phyloP scores from a whole-genome alignment of 352 stramenopile species.

The Phytopythium cucurbitacearum region DNA sequence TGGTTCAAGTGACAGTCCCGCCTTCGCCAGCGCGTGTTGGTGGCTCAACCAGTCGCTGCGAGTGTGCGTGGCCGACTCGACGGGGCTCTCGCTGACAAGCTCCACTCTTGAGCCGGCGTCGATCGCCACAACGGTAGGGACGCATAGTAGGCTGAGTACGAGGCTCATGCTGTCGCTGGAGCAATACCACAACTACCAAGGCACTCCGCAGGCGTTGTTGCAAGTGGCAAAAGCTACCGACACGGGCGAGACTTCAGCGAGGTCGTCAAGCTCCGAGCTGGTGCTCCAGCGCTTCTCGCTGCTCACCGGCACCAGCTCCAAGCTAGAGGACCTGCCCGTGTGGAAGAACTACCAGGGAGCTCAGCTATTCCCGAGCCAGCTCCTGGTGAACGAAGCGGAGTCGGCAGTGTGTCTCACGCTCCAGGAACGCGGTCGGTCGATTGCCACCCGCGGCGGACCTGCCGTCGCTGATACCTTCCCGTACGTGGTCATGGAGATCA shows the following conservation, averaged over 20 bases:
- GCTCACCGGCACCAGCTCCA: slow-evolving; percentile 37
- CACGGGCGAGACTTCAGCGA: slow-evolving; percentile 12
- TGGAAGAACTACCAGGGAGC: slow-evolving; percentile 58
- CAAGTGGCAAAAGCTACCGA: slow-evolving; percentile 21
- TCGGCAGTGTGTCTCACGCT: slow-evolving; percentile 51
- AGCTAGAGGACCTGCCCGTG: slow-evolving; percentile 36
- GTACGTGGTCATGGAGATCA: slow-evolving; percentile 44
- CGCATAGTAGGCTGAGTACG: slow-evolving; percentile 11
- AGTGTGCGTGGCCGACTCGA: neutral
- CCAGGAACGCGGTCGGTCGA: slow-evolving; percentile 19
- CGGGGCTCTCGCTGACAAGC: neutral
- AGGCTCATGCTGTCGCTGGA: slow-evolving; percentile 44
- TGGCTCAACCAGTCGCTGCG: slow-evolving; percentile 3
- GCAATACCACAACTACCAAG: slow-evolving; percentile 66
- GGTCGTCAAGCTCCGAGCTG: slow-evolving; percentile 10
- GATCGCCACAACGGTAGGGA: too few species aligned
- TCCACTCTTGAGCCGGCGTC: neutral
- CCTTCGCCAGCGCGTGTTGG: neutral
- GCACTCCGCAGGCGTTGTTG: slow-evolving; percentile 34
- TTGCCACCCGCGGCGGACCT: slow-evolving; percentile 7
- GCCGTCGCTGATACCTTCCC: slow-evolving; percentile 13
- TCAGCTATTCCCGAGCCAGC: slow-evolving; percentile 42
- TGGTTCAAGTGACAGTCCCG: too few species aligned
- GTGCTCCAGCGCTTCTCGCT: slow-evolving; percentile 53
- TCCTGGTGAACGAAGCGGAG: slow-evolving; percentile 35